Evolutionary conservation across 1,284 basidiomycete genomes (phyloP).

Genomic region (Boletus albobrunnescens): DNA sequence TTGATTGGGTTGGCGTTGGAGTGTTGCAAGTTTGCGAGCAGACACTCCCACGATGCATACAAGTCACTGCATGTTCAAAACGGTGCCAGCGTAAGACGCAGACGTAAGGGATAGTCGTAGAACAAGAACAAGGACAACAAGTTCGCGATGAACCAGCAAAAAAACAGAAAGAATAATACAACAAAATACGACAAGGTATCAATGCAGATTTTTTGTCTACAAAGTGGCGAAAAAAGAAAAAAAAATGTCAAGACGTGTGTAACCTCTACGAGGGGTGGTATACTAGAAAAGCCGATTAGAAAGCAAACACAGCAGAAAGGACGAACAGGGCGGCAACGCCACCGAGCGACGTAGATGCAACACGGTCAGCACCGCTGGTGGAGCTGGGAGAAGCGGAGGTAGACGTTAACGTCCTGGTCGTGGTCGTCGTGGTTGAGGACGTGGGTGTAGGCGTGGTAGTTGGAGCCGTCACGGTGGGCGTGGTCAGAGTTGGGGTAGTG

Average conservation of each 20-base stretch:
- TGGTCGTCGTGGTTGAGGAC: neutral
- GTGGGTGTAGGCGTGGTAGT: neutral
- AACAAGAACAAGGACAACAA: neutral
- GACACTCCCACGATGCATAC: no score
- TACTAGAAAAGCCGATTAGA: conserved; percentile 12
- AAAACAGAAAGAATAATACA: neutral
- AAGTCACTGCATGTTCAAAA: no score
- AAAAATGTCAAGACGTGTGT: neutral
- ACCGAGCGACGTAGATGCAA: conserved; percentile 20
- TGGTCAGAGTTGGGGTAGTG: conserved; percentile 2
- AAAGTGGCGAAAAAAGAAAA: neutral
- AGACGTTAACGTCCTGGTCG: conserved; percentile 2
- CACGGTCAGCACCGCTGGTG: conserved; percentile 21
- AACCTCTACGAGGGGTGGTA: neutral
- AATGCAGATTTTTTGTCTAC: neutral
- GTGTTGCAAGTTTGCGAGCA: no score
- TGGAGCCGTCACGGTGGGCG: neutral
- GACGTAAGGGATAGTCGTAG: neutral
- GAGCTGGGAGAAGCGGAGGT: conserved; percentile 13
- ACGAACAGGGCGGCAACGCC: conserved; percentile 20
- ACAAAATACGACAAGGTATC: neutral
- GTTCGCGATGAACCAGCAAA: neutral
- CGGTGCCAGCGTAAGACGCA: no score
- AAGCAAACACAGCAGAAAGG: conserved; percentile 21
- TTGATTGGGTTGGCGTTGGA: no score